Conservation (phyloP, 2,329 filamentous ascomycete species). For the Bertia moriformis region DNA sequence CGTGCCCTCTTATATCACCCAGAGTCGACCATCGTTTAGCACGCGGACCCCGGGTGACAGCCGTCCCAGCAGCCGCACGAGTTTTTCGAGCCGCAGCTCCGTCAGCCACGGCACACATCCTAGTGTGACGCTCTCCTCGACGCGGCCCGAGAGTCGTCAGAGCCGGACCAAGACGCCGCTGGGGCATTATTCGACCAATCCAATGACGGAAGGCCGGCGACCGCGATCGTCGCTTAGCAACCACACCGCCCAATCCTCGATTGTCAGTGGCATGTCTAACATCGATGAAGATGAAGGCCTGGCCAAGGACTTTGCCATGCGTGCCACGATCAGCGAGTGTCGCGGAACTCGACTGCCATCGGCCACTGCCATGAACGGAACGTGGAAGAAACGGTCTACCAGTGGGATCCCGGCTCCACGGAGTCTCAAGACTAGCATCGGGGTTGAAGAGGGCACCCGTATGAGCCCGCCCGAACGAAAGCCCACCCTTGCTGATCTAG, state of each 20-base stretch:
- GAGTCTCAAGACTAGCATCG: conserved; percentile 28
- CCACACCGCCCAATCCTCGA: conserved; percentile 40
- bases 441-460: conserved; percentile 11
- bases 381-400: conserved; percentile 18
- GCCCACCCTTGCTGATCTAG: conserved; percentile 28
- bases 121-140: conserved; percentile 19
- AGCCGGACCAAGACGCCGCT: conserved; percentile 53
- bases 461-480: conserved; percentile 12
- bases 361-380: conserved; percentile 30
- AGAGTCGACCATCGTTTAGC: conserved; percentile 30
- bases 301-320: background rate
- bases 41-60: conserved; percentile 28
- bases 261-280: conserved; percentile 37
- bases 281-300: conserved; percentile 25
- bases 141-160: conserved; percentile 50
- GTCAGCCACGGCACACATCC: conserved; percentile 20
- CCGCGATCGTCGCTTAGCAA: conserved; percentile 60
- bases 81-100: conserved; percentile 30
- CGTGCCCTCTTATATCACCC: conserved; percentile 16
- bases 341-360: conserved; percentile 40
- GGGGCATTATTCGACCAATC: conserved; percentile 31
- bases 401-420: conserved; percentile 27
- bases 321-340: conserved; percentile 19
- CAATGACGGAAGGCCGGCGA: conserved; percentile 33
- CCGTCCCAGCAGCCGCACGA: conserved; percentile 62